Evolutionary conservation across 1,284 basidiomycete species (phyloP).

Genomic region (Cutaneotrichosporon sp.): DNA sequence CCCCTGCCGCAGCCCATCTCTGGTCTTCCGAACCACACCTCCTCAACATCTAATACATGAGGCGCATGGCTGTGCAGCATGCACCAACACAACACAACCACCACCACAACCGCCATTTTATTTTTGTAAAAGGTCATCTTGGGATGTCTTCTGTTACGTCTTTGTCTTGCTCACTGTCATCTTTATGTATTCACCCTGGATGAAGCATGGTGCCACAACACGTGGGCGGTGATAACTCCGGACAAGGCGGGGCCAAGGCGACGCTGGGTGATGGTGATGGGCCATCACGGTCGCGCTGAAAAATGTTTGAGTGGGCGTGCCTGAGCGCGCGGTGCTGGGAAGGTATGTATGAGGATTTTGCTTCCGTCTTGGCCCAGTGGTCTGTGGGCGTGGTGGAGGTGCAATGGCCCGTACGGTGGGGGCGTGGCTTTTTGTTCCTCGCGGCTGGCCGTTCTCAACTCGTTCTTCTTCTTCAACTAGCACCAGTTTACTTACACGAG

Average conservation of each 20-base stretch:
- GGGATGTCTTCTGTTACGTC: too few relatives aligned
- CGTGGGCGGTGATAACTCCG: not conserved
- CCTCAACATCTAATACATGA: not conserved
- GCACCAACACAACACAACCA: not conserved
- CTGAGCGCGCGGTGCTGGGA: not conserved
- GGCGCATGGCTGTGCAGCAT: too few relatives aligned
- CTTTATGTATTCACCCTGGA: not conserved
- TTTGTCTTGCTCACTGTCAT: not conserved
- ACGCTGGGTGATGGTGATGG: too few relatives aligned
- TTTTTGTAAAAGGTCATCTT: not conserved
- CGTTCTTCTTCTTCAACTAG: conserved; percentile 13
- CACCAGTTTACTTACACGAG: not conserved
- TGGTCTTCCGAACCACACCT: not conserved
- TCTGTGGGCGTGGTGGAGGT: too few relatives aligned
- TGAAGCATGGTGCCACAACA: not conserved
- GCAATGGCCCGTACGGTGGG: too few relatives aligned
- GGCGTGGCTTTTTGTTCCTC: too few relatives aligned
- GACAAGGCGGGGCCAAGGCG: not conserved
- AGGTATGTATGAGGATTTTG: not conserved
- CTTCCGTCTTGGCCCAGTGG: not conserved
- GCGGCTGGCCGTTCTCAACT: too few relatives aligned
- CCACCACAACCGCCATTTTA: not conserved
- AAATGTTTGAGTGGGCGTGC: not conserved
- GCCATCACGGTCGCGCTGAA: not conserved
- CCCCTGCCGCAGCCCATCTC: not conserved